A percentile compares a stretch with the other conserved stretches of the same genome.
These are phyloP conservation scores for Orobanche coerulescens DNA, from an alignment of 257 asterid genomes.

Conservation along the genomic window DNA sequence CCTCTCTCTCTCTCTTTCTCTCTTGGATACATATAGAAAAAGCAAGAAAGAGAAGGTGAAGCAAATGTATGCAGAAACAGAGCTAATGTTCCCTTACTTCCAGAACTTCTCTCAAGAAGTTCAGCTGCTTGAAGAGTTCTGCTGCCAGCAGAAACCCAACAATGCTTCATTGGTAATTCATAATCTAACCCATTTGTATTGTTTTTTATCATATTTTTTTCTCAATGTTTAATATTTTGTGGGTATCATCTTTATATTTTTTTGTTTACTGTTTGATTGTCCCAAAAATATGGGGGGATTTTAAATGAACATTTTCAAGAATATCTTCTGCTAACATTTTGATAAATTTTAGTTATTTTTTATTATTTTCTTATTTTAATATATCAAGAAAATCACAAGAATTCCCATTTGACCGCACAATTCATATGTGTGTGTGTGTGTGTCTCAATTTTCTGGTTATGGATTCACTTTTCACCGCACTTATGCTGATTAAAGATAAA, in stretches of 20 bases:
- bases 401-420: constrained; percentile 17
- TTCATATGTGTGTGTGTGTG: constrained; percentile 5
- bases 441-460: constrained; percentile 34
- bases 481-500: constrained; percentile 27
- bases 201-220: constrained; percentile 13
- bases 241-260: not conserved
- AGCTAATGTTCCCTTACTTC: constrained; percentile 54
- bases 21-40: not conserved
- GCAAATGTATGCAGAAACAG: constrained; percentile 73
- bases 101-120: constrained; percentile 49
- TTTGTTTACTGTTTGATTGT: constrained; percentile 10
- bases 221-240: not conserved
- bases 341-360: not conserved
- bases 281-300: not conserved
- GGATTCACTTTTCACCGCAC: constrained; percentile 44
- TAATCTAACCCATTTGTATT: not conserved
- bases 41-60: constrained; percentile 11
- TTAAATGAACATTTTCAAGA: constrained; percentile 17
- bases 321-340: not conserved
- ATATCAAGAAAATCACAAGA: not conserved
- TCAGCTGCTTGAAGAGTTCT: constrained; percentile 57
- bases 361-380: constrained; percentile 1
- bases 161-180: constrained; percentile 46
- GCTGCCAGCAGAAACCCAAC: constrained; percentile 42
- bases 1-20: too few relatives aligned